phyloP scores from a whole-genome alignment of 495 filamentous ascomycete species.

The Hyaloscypha variabilis region DNA sequence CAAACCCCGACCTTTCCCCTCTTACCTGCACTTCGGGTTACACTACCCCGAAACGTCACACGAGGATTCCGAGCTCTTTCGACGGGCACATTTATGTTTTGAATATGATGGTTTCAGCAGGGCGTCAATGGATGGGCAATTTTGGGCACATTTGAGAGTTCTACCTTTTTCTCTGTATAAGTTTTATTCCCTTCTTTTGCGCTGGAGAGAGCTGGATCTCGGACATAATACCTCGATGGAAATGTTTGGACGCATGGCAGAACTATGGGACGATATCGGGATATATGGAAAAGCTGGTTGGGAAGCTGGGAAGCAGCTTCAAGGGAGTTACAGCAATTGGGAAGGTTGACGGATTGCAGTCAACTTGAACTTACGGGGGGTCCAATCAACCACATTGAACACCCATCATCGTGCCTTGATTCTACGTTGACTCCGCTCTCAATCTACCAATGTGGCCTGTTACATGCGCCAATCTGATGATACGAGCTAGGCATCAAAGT shows the following conservation, averaged over 20 bases:
- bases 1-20: neutral
- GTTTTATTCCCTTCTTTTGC: neutral
- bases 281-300: conserved; percentile 1
- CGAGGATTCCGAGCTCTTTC: neutral
- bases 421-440: neutral
- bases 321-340: neutral
- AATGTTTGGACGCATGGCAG: neutral
- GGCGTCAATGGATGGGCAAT: conserved; percentile 17
- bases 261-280: neutral
- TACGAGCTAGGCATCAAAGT: neutral
- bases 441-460: neutral
- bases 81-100: neutral
- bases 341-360: neutral
- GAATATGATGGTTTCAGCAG: conserved; percentile 7
- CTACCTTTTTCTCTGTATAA: conserved; percentile 11
- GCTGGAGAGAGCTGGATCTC: conserved; percentile 16
- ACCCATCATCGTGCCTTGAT: neutral
- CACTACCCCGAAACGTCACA: neutral
- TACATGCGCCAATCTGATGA: conserved; percentile 4
- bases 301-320: neutral
- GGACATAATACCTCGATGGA: neutral
- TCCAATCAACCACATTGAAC: conserved; percentile 4
- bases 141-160: conserved; percentile 5
- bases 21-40: neutral
- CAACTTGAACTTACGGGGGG: neutral